phyloP scores from a whole-genome alignment of 768 basidiomycete species.

The Boletus bicolor region DNA sequence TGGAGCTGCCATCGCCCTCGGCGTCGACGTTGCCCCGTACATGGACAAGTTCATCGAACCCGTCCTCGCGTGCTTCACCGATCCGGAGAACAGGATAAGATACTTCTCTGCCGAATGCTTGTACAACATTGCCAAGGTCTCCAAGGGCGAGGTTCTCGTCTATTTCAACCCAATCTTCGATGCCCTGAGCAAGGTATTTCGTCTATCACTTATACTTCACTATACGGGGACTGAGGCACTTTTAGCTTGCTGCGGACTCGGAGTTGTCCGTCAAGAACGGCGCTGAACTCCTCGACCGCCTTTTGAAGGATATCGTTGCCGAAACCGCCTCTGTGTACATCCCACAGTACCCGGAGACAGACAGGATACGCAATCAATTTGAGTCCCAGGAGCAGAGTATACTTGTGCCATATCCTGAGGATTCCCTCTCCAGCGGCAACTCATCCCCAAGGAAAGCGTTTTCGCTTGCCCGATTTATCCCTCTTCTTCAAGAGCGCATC shows the following conservation, averaged over 20 bases:
- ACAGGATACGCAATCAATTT: constrained; percentile 49
- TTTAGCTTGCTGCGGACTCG: constrained; percentile 90
- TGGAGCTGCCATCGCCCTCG: constrained; percentile 94
- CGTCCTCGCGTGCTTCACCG: constrained; percentile 87
- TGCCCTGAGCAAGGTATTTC: constrained; percentile 85
- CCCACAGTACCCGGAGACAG: constrained; percentile 80
- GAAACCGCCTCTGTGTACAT: constrained; percentile 95
- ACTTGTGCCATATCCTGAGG: constrained; percentile 62
- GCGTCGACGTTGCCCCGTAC: constrained; percentile 89
- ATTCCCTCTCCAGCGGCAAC: constrained; percentile 25
- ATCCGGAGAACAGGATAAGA: constrained; percentile 90
- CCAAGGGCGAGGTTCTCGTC: constrained; percentile 92
- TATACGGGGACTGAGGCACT: constrained; percentile 8
- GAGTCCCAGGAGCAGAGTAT: constrained; percentile 51
- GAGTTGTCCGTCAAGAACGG: constrained; percentile 98
- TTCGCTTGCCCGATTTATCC: constrained; percentile 92
- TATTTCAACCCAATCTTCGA: constrained; percentile 99
- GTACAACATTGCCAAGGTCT: constrained; percentile 97
- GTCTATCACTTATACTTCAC: background rate
- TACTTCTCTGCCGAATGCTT: constrained; percentile 98
- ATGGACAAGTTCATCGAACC: constrained; percentile 91
- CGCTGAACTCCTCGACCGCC: constrained; percentile 91
- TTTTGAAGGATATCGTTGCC: constrained; percentile 97
- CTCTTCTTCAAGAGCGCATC: constrained; percentile 87
- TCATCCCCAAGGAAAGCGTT: constrained; percentile 69